Evolutionary conservation across 164 flowering plant genomes (phyloP).

Genomic region (Platanus orientalis): DNA sequence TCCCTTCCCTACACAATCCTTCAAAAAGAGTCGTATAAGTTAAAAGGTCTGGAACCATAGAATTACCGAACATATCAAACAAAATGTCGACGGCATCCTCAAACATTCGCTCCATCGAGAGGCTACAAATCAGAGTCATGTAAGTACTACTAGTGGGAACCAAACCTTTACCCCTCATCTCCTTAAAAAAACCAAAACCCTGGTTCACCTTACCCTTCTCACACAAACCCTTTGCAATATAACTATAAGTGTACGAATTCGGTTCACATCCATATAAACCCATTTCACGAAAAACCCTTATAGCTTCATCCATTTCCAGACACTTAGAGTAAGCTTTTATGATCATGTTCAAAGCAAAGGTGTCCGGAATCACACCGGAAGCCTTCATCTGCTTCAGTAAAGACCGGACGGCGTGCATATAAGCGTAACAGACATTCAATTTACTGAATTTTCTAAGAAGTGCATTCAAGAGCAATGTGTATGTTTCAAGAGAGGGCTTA

Average conservation of each 20-base stretch:
- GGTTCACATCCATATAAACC: too few species aligned
- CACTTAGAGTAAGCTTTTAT: slow-evolving; percentile 63
- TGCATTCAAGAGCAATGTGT: slow-evolving; percentile 32
- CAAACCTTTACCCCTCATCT: too few species aligned
- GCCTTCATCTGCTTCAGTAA: slow-evolving; percentile 60
- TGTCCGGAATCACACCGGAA: slow-evolving; percentile 51
- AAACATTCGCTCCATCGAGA: slow-evolving; percentile 47
- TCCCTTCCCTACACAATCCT: slow-evolving; percentile 55
- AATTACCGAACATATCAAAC: slow-evolving; percentile 48
- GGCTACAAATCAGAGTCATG: too few species aligned
- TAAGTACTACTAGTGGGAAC: too few species aligned
- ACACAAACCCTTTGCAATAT: too few species aligned
- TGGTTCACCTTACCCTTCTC: too few species aligned
- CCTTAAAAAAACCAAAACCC: too few species aligned
- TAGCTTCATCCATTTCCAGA: slow-evolving; percentile 36
- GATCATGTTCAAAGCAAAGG: slow-evolving; percentile 53
- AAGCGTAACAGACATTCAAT: slow-evolving; percentile 40
- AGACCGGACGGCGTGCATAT: slow-evolving; percentile 47
- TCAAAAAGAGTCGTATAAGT: slow-evolving; percentile 61
- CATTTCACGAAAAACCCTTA: too few species aligned
- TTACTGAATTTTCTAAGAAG: slow-evolving; percentile 48
- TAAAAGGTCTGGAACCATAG: slow-evolving; percentile 49
- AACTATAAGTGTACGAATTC: too few species aligned
- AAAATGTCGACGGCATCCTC: slow-evolving; percentile 42
- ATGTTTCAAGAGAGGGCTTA: slow-evolving; percentile 57